A percentile compares a stretch with the other conserved stretches of the same genome.
Conservation (phyloP, 2,329 filamentous ascomycete genomes). For the Didymellaceae sp. region DNA sequence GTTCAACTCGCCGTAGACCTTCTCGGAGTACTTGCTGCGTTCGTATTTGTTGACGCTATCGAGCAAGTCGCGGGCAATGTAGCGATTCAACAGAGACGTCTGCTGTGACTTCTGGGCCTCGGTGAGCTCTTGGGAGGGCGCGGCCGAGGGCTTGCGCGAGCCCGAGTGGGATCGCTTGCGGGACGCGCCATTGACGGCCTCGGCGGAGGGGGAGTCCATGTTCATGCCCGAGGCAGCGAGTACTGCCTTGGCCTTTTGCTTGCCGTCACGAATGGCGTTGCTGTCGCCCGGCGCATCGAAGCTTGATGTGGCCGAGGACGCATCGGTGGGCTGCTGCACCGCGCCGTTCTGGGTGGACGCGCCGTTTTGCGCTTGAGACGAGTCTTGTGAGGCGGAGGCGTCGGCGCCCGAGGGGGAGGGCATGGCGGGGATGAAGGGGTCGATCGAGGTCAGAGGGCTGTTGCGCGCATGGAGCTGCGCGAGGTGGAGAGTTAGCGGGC, state of each 20-base stretch:
- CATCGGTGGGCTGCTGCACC: slow-evolving; percentile 42
- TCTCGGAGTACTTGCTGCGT: slow-evolving; percentile 59
- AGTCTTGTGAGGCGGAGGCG: slow-evolving; percentile 32
- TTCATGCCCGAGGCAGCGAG: slow-evolving; percentile 60
- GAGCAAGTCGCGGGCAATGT: slow-evolving; percentile 68
- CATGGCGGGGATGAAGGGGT: slow-evolving; percentile 35
- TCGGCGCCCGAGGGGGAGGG: slow-evolving; percentile 42
- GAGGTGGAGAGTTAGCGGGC: slow-evolving; percentile 25
- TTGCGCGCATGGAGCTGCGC: slow-evolving; percentile 30
- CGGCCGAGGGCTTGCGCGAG: slow-evolving; percentile 57
- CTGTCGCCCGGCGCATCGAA: slow-evolving; percentile 39
- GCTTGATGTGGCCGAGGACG: slow-evolving; percentile 33
- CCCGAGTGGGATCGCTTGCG: slow-evolving; percentile 67
- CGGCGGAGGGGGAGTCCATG: slow-evolving; percentile 44
- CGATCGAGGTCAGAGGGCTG: slow-evolving; percentile 24
- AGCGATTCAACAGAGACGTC: slow-evolving; percentile 64
- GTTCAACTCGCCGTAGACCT: slow-evolving; percentile 67
- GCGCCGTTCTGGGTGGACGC: slow-evolving; percentile 43
- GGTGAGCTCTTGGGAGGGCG: slow-evolving; percentile 48
- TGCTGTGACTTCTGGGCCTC: slow-evolving; percentile 43
- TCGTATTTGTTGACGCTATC: slow-evolving; percentile 62
- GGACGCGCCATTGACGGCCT: slow-evolving; percentile 57
- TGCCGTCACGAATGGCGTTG: slow-evolving; percentile 63
- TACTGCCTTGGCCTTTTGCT: slow-evolving; percentile 66
- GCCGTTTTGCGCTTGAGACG: slow-evolving; percentile 35